Evolutionary conservation across 163 green algal genomes (phyloP), one percentile per base, ranked within the genome.

Genomic region (Botryococcus braunii): DNA sequence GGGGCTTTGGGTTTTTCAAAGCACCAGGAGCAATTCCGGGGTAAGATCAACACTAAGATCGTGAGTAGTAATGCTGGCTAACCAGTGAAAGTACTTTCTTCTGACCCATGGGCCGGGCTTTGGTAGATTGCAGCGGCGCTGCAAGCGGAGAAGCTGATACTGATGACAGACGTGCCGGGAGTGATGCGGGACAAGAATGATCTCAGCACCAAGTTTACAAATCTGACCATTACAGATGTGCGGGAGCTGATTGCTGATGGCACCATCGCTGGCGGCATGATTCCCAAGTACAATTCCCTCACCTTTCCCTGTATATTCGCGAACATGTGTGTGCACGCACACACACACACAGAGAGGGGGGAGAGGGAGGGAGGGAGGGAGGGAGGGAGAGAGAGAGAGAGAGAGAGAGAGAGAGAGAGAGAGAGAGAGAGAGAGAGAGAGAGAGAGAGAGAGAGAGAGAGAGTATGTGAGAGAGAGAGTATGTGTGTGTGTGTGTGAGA

Each of bases 151-250:
- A 99, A 99, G 86, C 89, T 99, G 5, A 95, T 99, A 64, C 84
- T 99, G 50, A 99, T 99, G 94, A 99, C 94, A 25, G 94, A 99
- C 74, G 94, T 98, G 62, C 87, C 93, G 1, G 94, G 94, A 2
- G 89, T 99, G 66, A 80, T 98, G 80, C 76, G 77, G 4, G 87
- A 99, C 78, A 96, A 96, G 78, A 83, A 97, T 68, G 92, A 97
- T 75, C 63, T 89, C 0, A 47, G 58, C 59, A 95, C 91, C 49
- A 91, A 96, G 70, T 91, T 90, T 65, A 56, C 76, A 0, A 46
- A 76, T 41, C 83, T 98, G 40, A 81, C 89, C 66, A 97, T 99
- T 71, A 76, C 83, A 5, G 35, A 84, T 17, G 67, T 55, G 35
- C 50, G 66, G 35, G 79, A 93, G 70, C 82, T 98, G 23, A 86